Evolutionary conservation across 768 basidiomycete species (phyloP), one percentile per base, ranked within the genome.

Genomic region (Xerocomellus intermedius): DNA sequence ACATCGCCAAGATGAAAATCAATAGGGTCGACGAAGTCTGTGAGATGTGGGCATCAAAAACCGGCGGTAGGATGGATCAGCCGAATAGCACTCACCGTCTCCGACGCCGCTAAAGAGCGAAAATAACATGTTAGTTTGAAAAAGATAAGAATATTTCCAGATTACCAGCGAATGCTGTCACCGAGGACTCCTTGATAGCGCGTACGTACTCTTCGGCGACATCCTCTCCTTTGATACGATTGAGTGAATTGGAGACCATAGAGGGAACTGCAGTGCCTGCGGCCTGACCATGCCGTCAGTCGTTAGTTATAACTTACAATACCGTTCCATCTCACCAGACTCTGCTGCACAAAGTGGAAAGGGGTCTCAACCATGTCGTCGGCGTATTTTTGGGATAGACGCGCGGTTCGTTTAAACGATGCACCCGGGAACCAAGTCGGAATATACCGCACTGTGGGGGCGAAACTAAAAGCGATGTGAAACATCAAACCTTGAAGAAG

Each of bases 401-500:
- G 2, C 9, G 74, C 77, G 8, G 50, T 60, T 41, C 62, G 60
- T 54, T 74, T 69, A 45, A 75, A 75, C 0, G 66, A 65, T 9
- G 70, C 69, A 9, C 77, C 76, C 0, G 77, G 77, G 35, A 75
- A 54, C 77, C 77, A 78, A 3, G 68, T 42, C 5, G 77, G 77
- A 16, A 78, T 56, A 33, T 71, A 58, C 41, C 61, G 65, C 28
- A 78, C 74, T 75, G 43, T 6, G 19, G 24, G 26, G 9, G n/a
- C 7, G 5, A 10, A 44, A 30, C 8, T 53, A 2, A 41, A 22
- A 44, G 5, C 2, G 16, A 22, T 44, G 35, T 5, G 2, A 39
- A 36, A 26, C 13, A 33, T 21, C 6, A 35, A n/a, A 7, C 37
- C 38, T 21, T 5, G 22, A 28, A 41, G n/a, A n/a, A 22, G 56